Evolutionary conservation across 2,329 filamentous ascomycete genomes (phyloP).

Genomic region (Gyromitra esculenta): DNA sequence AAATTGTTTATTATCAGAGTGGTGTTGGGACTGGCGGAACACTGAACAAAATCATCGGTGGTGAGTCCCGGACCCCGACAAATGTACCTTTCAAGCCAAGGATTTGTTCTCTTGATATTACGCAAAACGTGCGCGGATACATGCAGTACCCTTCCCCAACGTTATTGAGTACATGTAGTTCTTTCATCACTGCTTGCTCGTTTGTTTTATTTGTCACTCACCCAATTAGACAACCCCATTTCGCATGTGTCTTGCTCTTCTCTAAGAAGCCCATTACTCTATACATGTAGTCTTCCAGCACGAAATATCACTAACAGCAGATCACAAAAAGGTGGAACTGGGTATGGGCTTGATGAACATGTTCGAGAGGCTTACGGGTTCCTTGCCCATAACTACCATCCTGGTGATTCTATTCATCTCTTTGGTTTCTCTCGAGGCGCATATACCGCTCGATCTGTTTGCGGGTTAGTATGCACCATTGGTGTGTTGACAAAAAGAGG

Average conservation of each 20-base stretch:
- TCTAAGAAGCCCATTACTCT: too few relatives aligned
- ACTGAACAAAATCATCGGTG: conserved; percentile 49
- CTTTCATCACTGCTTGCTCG: too few relatives aligned
- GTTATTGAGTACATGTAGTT: too few relatives aligned
- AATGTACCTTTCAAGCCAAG: too few relatives aligned
- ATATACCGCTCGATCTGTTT: conserved; percentile 69
- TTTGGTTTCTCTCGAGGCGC: conserved; percentile 70
- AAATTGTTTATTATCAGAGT: conserved; percentile 71
- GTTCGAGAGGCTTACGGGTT: conserved; percentile 72
- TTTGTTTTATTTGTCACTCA: too few relatives aligned
- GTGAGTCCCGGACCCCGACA: conserved; percentile 28
- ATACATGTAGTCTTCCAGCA: too few relatives aligned
- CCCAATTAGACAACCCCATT: too few relatives aligned
- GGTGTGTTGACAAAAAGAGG: conserved; percentile 67
- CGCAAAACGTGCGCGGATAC: too few relatives aligned
- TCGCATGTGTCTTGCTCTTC: too few relatives aligned
- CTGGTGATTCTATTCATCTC: conserved; percentile 67
- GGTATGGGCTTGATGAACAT: conserved; percentile 59
- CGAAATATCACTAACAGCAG: background rate
- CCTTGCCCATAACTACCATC: conserved; percentile 70
- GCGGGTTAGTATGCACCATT: conserved; percentile 66
- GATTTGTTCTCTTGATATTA: too few relatives aligned
- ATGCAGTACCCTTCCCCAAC: too few relatives aligned
- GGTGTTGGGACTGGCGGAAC: conserved; percentile 67
- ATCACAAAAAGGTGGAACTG: conserved; percentile 52